phyloP scores from a whole-genome alignment of 768 basidiomycete genomes.

The Fomitopsis pulvina region DNA sequence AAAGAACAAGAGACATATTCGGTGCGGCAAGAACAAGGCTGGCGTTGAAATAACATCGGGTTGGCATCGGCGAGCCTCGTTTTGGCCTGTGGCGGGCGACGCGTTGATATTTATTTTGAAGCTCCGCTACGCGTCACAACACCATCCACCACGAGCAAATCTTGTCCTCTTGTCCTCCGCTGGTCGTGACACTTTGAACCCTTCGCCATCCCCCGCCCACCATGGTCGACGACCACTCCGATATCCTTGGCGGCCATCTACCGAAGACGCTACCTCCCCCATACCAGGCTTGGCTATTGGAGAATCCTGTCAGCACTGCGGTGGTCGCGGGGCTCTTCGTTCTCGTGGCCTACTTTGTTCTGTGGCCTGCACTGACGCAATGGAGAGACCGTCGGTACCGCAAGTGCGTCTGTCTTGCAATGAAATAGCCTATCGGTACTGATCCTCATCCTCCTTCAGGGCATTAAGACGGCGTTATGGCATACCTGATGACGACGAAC shows the following conservation, averaged over 20 bases:
- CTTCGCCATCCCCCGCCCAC: conserved; percentile 18
- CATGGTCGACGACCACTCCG: conserved; percentile 65
- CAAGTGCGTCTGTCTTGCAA: conserved; percentile 45
- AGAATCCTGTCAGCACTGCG: not conserved
- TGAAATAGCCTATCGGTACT: conserved; percentile 1
- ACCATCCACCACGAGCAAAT: conserved; percentile 1
- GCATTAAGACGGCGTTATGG: conserved; percentile 72
- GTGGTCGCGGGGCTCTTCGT: not conserved
- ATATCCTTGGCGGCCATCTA: conserved; percentile 59
- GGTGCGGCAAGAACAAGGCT: too few relatives aligned
- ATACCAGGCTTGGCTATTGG: conserved; percentile 2
- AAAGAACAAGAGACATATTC: too few relatives aligned
- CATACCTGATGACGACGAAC: conserved; percentile 76
- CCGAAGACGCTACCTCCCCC: conserved; percentile 8
- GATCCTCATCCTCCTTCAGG: conserved; percentile 29
- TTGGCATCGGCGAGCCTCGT: not conserved
- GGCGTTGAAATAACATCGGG: too few relatives aligned
- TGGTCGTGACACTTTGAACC: conserved; percentile 1
- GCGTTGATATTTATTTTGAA: conserved; percentile 4
- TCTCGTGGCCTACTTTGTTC: not conserved
- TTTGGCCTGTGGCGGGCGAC: not conserved
- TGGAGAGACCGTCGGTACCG: conserved; percentile 61
- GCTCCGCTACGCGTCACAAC: conserved; percentile 4
- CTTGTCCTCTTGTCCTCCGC: conserved; percentile 2
- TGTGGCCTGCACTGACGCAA: too few relatives aligned